A percentile compares a stretch with the other conserved stretches of the same genome.
These are phyloP conservation scores for Mrakia gelida DNA, from an alignment of 768 basidiomycete species.

Conservation along the genomic window DNA sequence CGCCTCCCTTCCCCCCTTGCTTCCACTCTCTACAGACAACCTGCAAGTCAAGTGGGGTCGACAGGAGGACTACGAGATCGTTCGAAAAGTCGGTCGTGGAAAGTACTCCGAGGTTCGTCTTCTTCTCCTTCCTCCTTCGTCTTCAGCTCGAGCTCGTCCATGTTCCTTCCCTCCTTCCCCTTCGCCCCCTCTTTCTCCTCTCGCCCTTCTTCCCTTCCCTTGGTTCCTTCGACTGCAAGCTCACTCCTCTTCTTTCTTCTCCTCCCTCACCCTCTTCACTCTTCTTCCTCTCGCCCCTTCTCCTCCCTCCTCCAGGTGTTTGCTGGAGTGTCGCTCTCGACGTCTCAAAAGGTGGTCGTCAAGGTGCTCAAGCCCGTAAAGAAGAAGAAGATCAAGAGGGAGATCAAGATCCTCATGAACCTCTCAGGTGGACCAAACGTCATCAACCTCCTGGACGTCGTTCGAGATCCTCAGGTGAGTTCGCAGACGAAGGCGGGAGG, in stretches of 20 bases:
- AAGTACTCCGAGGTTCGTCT: conserved; percentile 83
- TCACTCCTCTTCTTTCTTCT: too few relatives aligned
- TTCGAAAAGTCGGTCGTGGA: conserved; percentile 89
- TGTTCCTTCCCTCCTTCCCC: not conserved
- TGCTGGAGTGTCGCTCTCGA: conserved; percentile 85
- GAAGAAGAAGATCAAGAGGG: conserved; percentile 99
- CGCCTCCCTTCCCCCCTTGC: not conserved
- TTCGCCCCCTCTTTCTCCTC: not conserved
- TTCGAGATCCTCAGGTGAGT: conserved; percentile 67
- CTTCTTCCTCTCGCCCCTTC: too few relatives aligned
- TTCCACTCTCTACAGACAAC: conserved; percentile 55
- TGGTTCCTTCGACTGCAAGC: too few relatives aligned
- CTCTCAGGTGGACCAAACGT: conserved; percentile 93
- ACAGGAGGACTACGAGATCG: conserved; percentile 97
- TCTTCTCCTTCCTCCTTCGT: not conserved
- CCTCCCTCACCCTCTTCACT: too few relatives aligned
- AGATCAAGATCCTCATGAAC: conserved; percentile 97
- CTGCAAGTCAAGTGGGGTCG: conserved; percentile 93
- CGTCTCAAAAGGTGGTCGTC: conserved; percentile 93
- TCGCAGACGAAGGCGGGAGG: not conserved
- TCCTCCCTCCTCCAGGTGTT: conserved; percentile 49
- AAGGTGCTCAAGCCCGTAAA: conserved; percentile 98
- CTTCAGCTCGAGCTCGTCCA: not conserved
- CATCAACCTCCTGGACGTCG: conserved; percentile 87
- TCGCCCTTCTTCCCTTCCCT: not conserved